Evolutionary conservation across 495 filamentous ascomycete species (phyloP), one percentile per base, ranked within the genome.

Genomic region (Collariella sp.): DNA sequence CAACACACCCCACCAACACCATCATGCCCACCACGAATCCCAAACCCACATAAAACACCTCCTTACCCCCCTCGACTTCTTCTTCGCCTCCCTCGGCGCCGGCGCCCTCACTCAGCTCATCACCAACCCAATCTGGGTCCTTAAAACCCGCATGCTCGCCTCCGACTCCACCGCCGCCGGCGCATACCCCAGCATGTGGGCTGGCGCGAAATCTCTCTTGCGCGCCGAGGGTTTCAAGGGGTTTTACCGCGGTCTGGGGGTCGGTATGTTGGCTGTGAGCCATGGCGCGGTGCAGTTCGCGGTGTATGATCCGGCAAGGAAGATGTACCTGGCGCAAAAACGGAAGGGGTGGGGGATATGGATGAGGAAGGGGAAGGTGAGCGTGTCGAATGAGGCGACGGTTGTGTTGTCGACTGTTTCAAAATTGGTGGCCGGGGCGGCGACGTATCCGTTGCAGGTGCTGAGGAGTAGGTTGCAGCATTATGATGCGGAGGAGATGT

Each of bases 71-170:
- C 73, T 74, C 38, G 89, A 96, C 66, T 96, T 88, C 71, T 90
- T 96, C 64, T 62, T 85, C 45, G 83, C 93, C 22, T 93, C 89
- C 36, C 85, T 83, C 33, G 70, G 77, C 43, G 87, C 89, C 50
- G 89, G 89, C 78, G 68, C 73, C 29, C 61, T 86, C 18, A 91
- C 89, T 5, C 85, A 88, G 34, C 65, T 90, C 23, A 72, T 87
- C 56, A 97, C 94, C 45, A 99, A 99, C 65, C 93, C 93, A 5
- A 86, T 99, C 63, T 99, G 93, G 93, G 93, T 99, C 6, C 80
- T 99, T 66, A 97, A 97, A 69, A 99, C 93, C 3, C 87, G 93
- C 46, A 97, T 99, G 91, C 75, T 99, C 12, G 87, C 89, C 29
- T 89, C 84, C 3, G 84, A 90, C 60, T 78, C 79, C 43, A 69